phyloP scores from a whole-genome alignment of 177 flowering plant genomes.

The Vitis hybrid region DNA sequence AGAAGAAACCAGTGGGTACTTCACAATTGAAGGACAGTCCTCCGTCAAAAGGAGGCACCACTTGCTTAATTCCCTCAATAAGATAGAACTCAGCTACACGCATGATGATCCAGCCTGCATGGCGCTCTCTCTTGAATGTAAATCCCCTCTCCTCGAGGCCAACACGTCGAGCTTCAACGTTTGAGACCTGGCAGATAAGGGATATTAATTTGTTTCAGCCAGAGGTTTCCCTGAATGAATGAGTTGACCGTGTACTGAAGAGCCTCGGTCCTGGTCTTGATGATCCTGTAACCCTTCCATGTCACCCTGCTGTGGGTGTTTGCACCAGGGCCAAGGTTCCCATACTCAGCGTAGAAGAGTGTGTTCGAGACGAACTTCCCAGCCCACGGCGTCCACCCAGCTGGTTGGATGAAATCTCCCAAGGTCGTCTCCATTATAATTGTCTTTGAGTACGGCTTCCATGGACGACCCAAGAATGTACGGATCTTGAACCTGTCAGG shows the following conservation, averaged over 20 bases:
- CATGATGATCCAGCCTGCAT: no score
- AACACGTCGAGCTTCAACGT: not conserved
- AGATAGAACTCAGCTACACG: no score
- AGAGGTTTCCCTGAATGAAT: constrained; percentile 23
- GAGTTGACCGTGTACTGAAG: constrained; percentile 28
- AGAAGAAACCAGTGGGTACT: no score
- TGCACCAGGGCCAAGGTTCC: constrained; percentile 54
- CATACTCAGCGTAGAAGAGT: constrained; percentile 41
- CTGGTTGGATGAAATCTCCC: constrained; percentile 44
- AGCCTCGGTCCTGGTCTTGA: constrained; percentile 27
- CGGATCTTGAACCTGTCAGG: constrained; percentile 20
- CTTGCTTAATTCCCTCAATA: no score
- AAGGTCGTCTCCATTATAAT: constrained; percentile 45
- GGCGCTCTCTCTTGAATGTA: no score
- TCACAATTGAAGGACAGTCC: no score
- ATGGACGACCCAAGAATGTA: constrained; percentile 61
- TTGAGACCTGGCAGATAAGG: constrained; percentile 21
- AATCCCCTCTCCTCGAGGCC: no score
- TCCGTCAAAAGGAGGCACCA: no score
- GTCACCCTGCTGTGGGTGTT: constrained; percentile 28
- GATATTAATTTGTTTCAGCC: constrained; percentile 31
- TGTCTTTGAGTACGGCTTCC: constrained; percentile 51
- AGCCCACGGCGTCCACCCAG: constrained; percentile 45
- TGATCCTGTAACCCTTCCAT: constrained; percentile 39
- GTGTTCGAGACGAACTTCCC: constrained; percentile 29